Evolutionary conservation across 2,329 filamentous ascomycete genomes (phyloP).

Genomic region (Rhynchosporium secalis): DNA sequence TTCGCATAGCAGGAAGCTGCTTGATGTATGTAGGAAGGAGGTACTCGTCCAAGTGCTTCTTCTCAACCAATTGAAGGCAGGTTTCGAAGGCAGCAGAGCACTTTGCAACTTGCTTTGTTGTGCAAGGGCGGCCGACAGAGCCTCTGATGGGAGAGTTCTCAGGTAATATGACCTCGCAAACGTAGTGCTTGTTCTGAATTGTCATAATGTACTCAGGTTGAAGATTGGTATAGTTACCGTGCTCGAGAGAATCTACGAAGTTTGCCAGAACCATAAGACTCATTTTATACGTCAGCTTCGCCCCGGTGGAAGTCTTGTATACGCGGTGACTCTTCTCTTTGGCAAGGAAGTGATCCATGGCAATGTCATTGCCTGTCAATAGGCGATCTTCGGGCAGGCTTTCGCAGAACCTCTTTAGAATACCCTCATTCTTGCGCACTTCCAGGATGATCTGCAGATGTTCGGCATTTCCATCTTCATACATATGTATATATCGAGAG

Average conservation of each 20-base stretch:
- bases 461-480: slow-evolving; percentile 66
- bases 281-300: slow-evolving; percentile 75
- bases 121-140: slow-evolving; percentile 60
- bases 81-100: slow-evolving; percentile 86
- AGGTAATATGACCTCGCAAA: slow-evolving; percentile 79
- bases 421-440: slow-evolving; percentile 58
- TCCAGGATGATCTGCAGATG: slow-evolving; percentile 60
- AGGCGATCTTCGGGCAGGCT: slow-evolving; percentile 73
- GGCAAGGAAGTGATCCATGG: slow-evolving; percentile 56
- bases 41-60: slow-evolving; percentile 69
- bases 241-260: slow-evolving; percentile 70
- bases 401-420: slow-evolving; percentile 75
- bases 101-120: slow-evolving; percentile 76
- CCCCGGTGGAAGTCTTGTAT: slow-evolving; percentile 68
- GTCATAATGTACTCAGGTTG: slow-evolving; percentile 63
- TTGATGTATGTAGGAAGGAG: slow-evolving; percentile 74
- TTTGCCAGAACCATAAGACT: slow-evolving; percentile 70
- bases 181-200: slow-evolving; percentile 57
- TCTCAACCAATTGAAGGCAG: slow-evolving; percentile 67
- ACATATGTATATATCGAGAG: slow-evolving; percentile 83
- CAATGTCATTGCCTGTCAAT: slow-evolving; percentile 58
- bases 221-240: slow-evolving; percentile 42
- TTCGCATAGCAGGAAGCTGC: slow-evolving; percentile 77
- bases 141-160: slow-evolving; percentile 69
- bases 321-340: slow-evolving; percentile 43